Evolutionary conservation across 352 stramenopile genomes (phyloP).

Genomic region (Globisporangium uncinulatum): DNA sequence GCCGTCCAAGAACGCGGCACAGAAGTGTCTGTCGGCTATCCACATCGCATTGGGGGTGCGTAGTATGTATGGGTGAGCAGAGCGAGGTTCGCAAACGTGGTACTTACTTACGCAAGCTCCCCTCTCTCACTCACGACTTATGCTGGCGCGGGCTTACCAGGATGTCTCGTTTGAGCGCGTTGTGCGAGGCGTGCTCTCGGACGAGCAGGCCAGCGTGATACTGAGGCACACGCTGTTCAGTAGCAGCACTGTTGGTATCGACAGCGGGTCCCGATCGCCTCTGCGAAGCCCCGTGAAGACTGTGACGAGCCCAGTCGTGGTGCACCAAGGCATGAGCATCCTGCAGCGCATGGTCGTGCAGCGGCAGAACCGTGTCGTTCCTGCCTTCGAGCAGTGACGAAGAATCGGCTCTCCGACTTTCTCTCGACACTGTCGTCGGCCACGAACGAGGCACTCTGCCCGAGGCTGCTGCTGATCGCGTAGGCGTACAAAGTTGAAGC

Average conservation of each 20-base stretch:
- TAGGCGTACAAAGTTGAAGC: no score
- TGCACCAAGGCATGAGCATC: constrained; percentile 25
- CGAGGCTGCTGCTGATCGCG: no score
- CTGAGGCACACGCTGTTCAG: not conserved
- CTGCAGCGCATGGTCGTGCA: constrained; percentile 56
- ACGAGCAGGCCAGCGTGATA: constrained; percentile 1
- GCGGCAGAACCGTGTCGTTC: constrained; percentile 44
- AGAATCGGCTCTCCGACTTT: not conserved
- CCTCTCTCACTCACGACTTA: not conserved
- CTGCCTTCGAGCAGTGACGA: constrained; percentile 4
- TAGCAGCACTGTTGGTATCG: not conserved
- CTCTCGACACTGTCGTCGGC: not conserved
- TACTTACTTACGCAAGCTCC: no score
- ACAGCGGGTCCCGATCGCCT: not conserved
- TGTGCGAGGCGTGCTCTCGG: constrained; percentile 3
- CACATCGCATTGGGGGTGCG: constrained; percentile 33
- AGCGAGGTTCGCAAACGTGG: no score
- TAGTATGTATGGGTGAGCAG: not conserved
- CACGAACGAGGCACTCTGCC: not conserved
- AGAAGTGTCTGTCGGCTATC: constrained; percentile 36
- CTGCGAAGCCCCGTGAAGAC: constrained; percentile 4
- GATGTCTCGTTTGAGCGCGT: constrained; percentile 6
- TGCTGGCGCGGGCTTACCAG: not conserved
- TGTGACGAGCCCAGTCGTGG: not conserved
- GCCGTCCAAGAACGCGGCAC: constrained; percentile 33